Percentiles rank a stretch among this genome's conserved stretches.
phyloP scores from a whole-genome alignment of 352 stramenopile genomes.

The Phytophthora foliorum region DNA sequence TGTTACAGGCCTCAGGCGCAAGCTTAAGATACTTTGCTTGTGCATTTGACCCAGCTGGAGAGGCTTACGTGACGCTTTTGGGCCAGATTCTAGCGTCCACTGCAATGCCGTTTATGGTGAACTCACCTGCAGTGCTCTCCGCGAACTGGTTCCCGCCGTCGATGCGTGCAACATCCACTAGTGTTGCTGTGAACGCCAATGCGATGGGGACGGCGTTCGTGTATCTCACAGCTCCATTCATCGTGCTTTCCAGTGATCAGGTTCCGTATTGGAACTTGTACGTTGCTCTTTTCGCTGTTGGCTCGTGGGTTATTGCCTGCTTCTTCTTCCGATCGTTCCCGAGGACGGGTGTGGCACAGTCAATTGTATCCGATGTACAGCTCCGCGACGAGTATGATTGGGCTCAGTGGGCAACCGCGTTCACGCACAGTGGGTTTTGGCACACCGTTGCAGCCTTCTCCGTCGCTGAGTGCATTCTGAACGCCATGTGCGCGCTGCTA shows the following conservation, averaged over 20 bases:
- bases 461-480: slow-evolving; percentile 73
- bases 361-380: slow-evolving; percentile 63
- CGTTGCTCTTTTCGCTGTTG: slow-evolving; percentile 46
- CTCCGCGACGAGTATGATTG: slow-evolving; percentile 79
- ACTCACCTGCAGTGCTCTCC: slow-evolving; percentile 76
- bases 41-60: slow-evolving; percentile 28
- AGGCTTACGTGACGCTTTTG: slow-evolving; percentile 56
- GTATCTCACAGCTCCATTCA: slow-evolving; percentile 65
- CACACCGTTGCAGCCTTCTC: slow-evolving; percentile 73
- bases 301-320: slow-evolving; percentile 34
- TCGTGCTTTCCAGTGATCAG: slow-evolving; percentile 46
- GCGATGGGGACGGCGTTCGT: slow-evolving; percentile 73
- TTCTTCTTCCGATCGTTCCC: slow-evolving; percentile 64
- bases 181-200: slow-evolving; percentile 81
- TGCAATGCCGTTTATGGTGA: slow-evolving; percentile 91
- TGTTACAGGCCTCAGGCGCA: slow-evolving; percentile 64
- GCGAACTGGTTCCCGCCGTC: slow-evolving; percentile 81
- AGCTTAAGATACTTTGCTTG: slow-evolving; percentile 57
- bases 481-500: slow-evolving; percentile 76
- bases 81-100: slow-evolving; percentile 73
- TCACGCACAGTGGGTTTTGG: slow-evolving; percentile 70
- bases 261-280: slow-evolving; percentile 60
- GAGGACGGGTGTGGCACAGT: slow-evolving; percentile 43
- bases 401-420: slow-evolving; percentile 73
- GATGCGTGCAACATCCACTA: slow-evolving; percentile 72